These are phyloP conservation scores for Aureobasidium vineae DNA, from an alignment of 2,329 filamentous ascomycete genomes.

Conservation along the genomic window DNA sequence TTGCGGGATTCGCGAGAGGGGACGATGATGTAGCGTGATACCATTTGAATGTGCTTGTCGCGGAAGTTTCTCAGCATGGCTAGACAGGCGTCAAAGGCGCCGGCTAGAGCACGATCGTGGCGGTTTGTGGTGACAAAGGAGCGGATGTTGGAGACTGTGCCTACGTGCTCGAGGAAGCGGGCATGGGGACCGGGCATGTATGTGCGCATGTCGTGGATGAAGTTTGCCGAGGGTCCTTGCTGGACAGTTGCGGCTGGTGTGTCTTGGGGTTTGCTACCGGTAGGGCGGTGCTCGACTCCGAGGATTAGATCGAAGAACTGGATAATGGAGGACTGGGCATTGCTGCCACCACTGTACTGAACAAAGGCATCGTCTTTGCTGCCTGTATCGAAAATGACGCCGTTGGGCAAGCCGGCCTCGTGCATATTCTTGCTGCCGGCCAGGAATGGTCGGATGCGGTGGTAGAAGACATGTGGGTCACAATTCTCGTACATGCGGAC, in stretches of 20 bases:
- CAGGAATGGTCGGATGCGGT: conserved; percentile 92
- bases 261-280: conserved; percentile 60
- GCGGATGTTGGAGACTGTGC: conserved; percentile 79
- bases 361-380: conserved; percentile 60
- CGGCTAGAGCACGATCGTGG: conserved; percentile 63
- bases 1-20: conserved; percentile 71
- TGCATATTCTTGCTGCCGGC: conserved; percentile 98
- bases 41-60: conserved; percentile 94
- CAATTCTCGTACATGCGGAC: conserved; percentile 94
- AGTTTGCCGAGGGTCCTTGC: conserved; percentile 65
- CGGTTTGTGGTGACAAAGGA: conserved; percentile 68
- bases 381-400: conserved; percentile 80
- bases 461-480: conserved; percentile 91
- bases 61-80: conserved; percentile 74
- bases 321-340: conserved; percentile 93
- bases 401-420: conserved; percentile 83
- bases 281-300: conserved; percentile 85
- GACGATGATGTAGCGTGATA: conserved; percentile 91
- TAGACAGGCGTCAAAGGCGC: conserved; percentile 89
- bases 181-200: conserved; percentile 97
- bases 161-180: conserved; percentile 79
- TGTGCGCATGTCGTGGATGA: conserved; percentile 92
- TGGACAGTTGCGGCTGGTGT: conserved; percentile 42
- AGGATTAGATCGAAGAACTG: conserved; percentile 96
- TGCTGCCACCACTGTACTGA: conserved; percentile 90